A percentile compares a stretch with the other conserved stretches of the same genome.
Conservation (phyloP, 2,329 filamentous ascomycete species). For the Venturia pyrina region DNA sequence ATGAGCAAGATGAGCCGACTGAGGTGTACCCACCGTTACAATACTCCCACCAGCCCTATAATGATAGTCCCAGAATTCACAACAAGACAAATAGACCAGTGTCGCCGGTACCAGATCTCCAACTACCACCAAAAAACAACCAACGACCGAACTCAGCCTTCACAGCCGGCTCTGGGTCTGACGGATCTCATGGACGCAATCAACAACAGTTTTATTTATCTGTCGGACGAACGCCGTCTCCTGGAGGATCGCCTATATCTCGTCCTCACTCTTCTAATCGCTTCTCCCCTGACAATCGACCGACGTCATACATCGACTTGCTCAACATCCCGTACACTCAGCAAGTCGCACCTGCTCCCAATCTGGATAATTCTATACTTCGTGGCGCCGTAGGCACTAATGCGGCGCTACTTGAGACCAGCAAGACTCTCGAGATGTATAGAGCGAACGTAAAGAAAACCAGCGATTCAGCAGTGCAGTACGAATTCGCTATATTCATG, state of each 20-base stretch:
- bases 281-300: conserved; percentile 47
- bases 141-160: conserved; percentile 66
- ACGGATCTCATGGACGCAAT: conserved; percentile 48
- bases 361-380: conserved; percentile 72
- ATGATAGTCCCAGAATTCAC: not conserved
- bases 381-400: conserved; percentile 75
- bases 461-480: conserved; percentile 79
- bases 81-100: not conserved
- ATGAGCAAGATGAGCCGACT: conserved; percentile 18
- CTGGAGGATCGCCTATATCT: conserved; percentile 31
- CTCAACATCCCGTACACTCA: conserved; percentile 66
- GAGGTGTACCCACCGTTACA: conserved; percentile 38
- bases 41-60: conserved; percentile 38
- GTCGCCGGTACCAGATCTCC: conserved; percentile 11
- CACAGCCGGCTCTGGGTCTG: conserved; percentile 62
- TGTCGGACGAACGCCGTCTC: conserved; percentile 29
- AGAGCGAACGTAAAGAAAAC: conserved; percentile 95
- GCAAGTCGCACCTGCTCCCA: conserved; percentile 52
- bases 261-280: conserved; percentile 42
- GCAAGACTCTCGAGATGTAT: conserved; percentile 97
- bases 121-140: conserved; percentile 11
- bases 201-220: conserved; percentile 29
- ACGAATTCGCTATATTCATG: conserved; percentile 93
- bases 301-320: conserved; percentile 51
- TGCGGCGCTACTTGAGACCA: conserved; percentile 79